A percentile compares a stretch with the other conserved stretches of the same genome.
These are phyloP conservation scores for Escovopsis sp. DNA, from an alignment of 2,329 filamentous ascomycete species.

Conservation along the genomic window DNA sequence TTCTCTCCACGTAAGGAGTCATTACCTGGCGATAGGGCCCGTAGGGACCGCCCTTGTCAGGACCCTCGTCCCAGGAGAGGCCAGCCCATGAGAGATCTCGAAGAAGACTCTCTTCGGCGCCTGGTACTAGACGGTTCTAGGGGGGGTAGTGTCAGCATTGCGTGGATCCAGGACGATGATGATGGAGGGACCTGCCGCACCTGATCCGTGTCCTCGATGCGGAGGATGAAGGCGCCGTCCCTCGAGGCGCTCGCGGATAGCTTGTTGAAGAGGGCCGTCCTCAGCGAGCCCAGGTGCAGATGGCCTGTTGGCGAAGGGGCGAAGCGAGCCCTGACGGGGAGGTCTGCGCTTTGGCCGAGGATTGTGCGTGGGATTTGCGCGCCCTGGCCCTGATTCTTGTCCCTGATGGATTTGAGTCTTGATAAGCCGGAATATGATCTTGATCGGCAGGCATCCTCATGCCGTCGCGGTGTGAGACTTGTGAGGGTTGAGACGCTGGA, in stretches of 20 bases:
- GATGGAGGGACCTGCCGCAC: conserved; percentile 28
- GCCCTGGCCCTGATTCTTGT: conserved; percentile 7
- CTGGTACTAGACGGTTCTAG: conserved; percentile 65
- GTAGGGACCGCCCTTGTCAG: conserved; percentile 63
- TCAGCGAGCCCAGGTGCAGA: conserved; percentile 77
- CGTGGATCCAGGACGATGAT: background rate
- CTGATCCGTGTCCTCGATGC: conserved; percentile 92
- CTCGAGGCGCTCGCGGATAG: conserved; percentile 69
- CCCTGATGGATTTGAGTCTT: conserved; percentile 8
- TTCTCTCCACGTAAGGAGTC: background rate
- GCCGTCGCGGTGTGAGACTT: too few relatives aligned
- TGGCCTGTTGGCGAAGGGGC: conserved; percentile 92
- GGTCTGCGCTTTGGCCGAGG: conserved; percentile 38
- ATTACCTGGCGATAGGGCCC: conserved; percentile 74
- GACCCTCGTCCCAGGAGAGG: conserved; percentile 88
- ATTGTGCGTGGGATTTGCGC: conserved; percentile 12
- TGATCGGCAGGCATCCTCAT: background rate
- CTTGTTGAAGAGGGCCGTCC: conserved; percentile 93
- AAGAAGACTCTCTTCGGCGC: conserved; percentile 64
- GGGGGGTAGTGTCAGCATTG: background rate
- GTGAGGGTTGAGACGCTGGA: background rate
- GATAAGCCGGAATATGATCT: conserved; percentile 1
- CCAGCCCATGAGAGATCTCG: conserved; percentile 80
- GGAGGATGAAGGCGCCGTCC: conserved; percentile 75
- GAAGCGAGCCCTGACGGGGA: conserved; percentile 50